Evolutionary conservation across 1,284 basidiomycete species (phyloP).

Genomic region (Ceratorhiza oryzae-sativae): DNA sequence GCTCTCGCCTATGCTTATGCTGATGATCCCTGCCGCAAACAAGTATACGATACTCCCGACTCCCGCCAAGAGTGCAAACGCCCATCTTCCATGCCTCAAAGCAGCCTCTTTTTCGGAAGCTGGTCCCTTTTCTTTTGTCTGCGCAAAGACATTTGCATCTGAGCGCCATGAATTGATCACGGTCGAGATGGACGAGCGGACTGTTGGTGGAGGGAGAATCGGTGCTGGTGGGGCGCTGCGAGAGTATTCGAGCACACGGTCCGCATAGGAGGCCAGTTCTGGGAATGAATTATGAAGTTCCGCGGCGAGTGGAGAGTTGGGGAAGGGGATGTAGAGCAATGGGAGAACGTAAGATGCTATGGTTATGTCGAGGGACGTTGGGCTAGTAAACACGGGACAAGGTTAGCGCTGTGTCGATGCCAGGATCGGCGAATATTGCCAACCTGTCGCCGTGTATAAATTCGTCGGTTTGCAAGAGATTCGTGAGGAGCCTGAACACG

Average conservation of each 20-base stretch:
- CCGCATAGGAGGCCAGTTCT: constrained; percentile 62
- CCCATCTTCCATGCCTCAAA: constrained; percentile 24
- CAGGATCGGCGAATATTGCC: constrained; percentile 35
- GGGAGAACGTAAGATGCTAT: constrained; percentile 73
- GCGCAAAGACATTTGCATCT: constrained; percentile 23
- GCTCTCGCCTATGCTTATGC: not conserved
- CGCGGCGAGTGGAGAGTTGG: constrained; percentile 64
- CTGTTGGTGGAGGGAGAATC: constrained; percentile 1
- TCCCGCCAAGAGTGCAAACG: constrained; percentile 19
- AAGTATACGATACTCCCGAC: constrained; percentile 30
- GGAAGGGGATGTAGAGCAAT: constrained; percentile 63
- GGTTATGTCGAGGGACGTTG: constrained; percentile 66
- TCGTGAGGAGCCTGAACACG: constrained; percentile 64
- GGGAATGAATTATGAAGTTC: constrained; percentile 65
- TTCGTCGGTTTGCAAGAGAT: constrained; percentile 59
- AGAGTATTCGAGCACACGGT: constrained; percentile 46
- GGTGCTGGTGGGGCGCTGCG: not conserved
- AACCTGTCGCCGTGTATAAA: constrained; percentile 64
- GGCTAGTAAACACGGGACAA: constrained; percentile 52
- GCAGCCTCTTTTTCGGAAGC: constrained; percentile 12
- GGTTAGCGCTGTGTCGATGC: constrained; percentile 8
- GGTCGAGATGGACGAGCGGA: constrained; percentile 22
- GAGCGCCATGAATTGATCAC: constrained; percentile 15
- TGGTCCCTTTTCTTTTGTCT: constrained; percentile 21
- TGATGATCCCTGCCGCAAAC: constrained; percentile 24